Evolutionary conservation across 345 rosid species (phyloP), one percentile per base, ranked within the genome.

Genomic region (Gossypium stocksii): DNA sequence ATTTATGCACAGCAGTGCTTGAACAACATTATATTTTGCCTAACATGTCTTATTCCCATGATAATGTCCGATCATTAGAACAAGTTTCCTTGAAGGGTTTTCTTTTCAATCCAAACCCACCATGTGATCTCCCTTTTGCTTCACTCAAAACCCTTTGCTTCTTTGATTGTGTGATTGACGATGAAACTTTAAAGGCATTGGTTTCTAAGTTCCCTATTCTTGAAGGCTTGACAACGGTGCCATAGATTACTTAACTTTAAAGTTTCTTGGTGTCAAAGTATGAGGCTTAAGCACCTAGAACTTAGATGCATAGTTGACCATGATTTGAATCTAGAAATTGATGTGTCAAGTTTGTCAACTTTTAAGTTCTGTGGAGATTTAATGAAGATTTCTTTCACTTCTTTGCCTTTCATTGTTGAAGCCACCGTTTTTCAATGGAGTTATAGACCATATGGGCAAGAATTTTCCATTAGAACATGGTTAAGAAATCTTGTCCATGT

Each of bases 51-150:
- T 34, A 62, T 34, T 62, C 22, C 13, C 46, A 34, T 17, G 66
- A 62, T 17, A 62, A 62, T 34, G 66, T 63, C 41, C 16, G 7
- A n/a, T 41, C 51, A n/a, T n/a, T 64, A 10, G 22, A 64, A 3
- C 9, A 64, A 2, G 8, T 19, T 17, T 41, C 14, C 0, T 11
- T 41, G 43, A 41, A 17, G 9, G 48, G 69, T 9, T 41, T 41
- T 64, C 69, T n/a, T 41, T 64, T 64, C 48, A n/a, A 41, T 41
- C 49, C 25, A 64, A 64, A 43, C 19, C 69, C 2, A 64, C 68
- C 25, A 41, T 4, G 9, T 27, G 8, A 6, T 38, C 14, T n/a
- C 9, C 22, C 68, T 41, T 64, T 41, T 64, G 15, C 49, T 64
- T 64, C 25, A 9, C 68, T 64, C 3, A 38, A 38, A 3, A 41